Evolutionary conservation across 306 rosid species (phyloP).

Genomic region (Corylus heterophylla): DNA sequence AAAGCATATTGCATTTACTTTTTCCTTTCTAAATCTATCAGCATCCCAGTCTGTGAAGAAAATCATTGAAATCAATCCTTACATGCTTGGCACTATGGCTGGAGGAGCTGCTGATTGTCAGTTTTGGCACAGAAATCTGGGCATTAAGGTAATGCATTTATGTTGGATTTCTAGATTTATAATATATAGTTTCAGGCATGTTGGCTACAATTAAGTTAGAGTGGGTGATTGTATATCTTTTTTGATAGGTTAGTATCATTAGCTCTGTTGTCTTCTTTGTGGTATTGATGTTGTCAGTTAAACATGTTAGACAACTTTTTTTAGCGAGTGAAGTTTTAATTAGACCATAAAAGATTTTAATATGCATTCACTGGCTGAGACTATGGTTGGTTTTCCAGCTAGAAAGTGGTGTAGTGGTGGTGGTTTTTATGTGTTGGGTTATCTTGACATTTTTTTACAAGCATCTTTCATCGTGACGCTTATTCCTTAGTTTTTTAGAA

Average conservation of each 20-base stretch:
- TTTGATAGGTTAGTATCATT: background rate
- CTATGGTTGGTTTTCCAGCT: background rate
- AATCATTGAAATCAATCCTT: slow-evolving; percentile 53
- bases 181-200: background rate
- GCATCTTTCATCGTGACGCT: background rate
- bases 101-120: slow-evolving; percentile 71
- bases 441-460: background rate
- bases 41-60: slow-evolving; percentile 95
- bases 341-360: background rate
- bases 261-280: background rate
- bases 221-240: background rate
- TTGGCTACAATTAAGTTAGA: background rate
- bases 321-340: background rate
- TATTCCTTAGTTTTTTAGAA: background rate
- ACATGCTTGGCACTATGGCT: slow-evolving; percentile 68
- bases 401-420: background rate
- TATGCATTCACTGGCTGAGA: background rate
- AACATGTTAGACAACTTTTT: background rate
- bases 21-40: slow-evolving; percentile 28
- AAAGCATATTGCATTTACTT: background rate
- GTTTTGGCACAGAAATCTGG: slow-evolving; percentile 65
- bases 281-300: background rate
- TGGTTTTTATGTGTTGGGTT: background rate
- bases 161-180: background rate
- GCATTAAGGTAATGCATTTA: slow-evolving; percentile 40